These are phyloP conservation scores for Symbiodinium natans DNA, from an alignment of 73 alveolate genomes.

Conservation along the genomic window DNA sequence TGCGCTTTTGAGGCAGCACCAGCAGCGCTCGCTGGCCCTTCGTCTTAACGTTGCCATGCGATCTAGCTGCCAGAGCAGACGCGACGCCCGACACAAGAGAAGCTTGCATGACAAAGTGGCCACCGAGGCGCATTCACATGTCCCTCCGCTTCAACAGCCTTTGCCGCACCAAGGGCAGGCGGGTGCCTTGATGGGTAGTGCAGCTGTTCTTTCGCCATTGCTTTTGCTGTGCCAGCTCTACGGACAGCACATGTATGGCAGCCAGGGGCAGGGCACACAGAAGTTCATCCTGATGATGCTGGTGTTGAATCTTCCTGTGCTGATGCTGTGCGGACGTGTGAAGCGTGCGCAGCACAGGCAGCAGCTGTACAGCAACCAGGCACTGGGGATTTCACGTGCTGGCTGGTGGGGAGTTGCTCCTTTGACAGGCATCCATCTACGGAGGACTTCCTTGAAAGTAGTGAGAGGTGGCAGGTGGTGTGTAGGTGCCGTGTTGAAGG, in stretches of 20 bases:
- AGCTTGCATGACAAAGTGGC: neutral
- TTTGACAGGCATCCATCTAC: neutral
- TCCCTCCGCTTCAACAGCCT: constrained; percentile 77
- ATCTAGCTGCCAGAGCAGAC: neutral
- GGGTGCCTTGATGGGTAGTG: neutral
- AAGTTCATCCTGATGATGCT: neutral
- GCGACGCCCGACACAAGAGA: no score
- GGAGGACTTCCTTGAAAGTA: neutral
- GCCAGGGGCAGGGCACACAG: constrained; percentile 51
- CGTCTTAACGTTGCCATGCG: neutral
- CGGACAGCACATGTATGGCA: constrained; percentile 85
- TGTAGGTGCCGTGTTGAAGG: no score
- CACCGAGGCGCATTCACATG: constrained; percentile 45
- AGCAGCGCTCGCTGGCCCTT: neutral
- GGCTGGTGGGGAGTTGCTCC: neutral
- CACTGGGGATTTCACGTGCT: neutral
- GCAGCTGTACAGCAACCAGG: constrained; percentile 78
- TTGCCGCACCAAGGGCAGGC: constrained; percentile 88
- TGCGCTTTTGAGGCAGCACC: neutral
- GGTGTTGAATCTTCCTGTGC: neutral
- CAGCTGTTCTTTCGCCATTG: neutral
- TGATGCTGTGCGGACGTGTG: neutral
- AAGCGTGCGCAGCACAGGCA: neutral
- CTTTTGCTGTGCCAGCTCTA: constrained; percentile 46
- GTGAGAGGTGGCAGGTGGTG: no score